Percentiles rank a stretch among this genome's conserved stretches.
These are phyloP conservation scores for Gliomastix tumulicola DNA, from an alignment of 2,329 filamentous ascomycete species.

Conservation along the genomic window DNA sequence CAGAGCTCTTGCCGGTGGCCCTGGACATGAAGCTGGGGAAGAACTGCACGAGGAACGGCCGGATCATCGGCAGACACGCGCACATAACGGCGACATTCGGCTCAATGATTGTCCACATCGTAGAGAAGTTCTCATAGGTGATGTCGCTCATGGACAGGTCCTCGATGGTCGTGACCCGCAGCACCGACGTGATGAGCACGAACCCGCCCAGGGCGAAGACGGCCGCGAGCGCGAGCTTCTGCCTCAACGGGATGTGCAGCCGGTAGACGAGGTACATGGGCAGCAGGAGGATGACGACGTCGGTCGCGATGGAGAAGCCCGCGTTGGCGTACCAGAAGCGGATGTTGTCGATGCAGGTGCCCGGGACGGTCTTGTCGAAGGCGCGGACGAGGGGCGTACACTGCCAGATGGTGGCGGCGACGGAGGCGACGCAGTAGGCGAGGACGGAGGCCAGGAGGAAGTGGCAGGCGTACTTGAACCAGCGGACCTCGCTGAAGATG, in stretches of 20 bases:
- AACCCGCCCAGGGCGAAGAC: conserved; percentile 30
- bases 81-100: conserved; percentile 30
- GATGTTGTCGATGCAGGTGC: conserved; percentile 33
- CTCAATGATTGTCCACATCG: conserved; percentile 30
- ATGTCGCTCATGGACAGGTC: conserved; percentile 16
- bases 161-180: conserved; percentile 21
- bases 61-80: conserved; percentile 28
- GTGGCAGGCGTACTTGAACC: conserved; percentile 16
- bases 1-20: conserved; percentile 6
- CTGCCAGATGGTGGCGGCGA: conserved; percentile 17
- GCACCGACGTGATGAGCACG: conserved; percentile 18
- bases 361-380: conserved; percentile 30
- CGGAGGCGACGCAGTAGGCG: conserved; percentile 17
- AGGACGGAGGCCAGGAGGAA: conserved; percentile 13
- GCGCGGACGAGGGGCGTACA: conserved; percentile 24
- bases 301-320: conserved; percentile 34
- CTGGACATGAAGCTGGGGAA: conserved; percentile 13
- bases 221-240: conserved; percentile 26
- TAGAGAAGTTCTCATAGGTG: conserved; percentile 22
- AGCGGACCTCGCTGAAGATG: conserved; percentile 19
- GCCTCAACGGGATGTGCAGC: conserved; percentile 27
- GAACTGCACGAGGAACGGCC: conserved; percentile 18
- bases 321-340: conserved; percentile 40
- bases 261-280: conserved; percentile 35
- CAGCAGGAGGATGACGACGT: conserved; percentile 33